Conservation (phyloP, 2,329 filamentous ascomycete genomes). For the Arthrobotrys pseudoclavata region DNA sequence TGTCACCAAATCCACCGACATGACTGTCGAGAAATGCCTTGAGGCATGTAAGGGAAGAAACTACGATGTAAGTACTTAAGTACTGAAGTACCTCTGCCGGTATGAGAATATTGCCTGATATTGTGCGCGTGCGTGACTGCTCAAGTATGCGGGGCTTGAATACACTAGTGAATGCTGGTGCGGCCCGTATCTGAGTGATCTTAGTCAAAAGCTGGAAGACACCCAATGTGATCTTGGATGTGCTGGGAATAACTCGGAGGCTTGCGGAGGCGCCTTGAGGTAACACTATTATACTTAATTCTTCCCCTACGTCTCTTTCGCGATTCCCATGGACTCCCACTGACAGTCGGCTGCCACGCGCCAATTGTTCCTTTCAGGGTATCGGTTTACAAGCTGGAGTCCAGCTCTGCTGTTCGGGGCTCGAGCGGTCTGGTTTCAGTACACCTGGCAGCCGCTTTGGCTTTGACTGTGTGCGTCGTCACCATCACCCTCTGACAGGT, state of each 20-base stretch:
- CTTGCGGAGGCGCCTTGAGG: slow-evolving; percentile 72
- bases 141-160: slow-evolving; percentile 70
- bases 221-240: slow-evolving; percentile 71
- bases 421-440: background rate
- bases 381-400: slow-evolving; percentile 40
- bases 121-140: background rate
- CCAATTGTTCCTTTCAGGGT: slow-evolving; percentile 14
- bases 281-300: background rate
- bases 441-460: background rate
- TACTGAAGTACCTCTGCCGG: background rate
- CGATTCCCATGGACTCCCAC: background rate
- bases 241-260: slow-evolving; percentile 70
- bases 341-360: background rate
- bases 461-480: background rate
- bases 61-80: slow-evolving; percentile 30
- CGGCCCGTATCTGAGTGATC: slow-evolving; percentile 69
- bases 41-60: slow-evolving; percentile 68
- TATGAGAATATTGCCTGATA: slow-evolving; percentile 1
- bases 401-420: background rate
- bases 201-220: slow-evolving; percentile 69
- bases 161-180: slow-evolving; percentile 76
- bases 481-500: background rate
- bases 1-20: slow-evolving; percentile 67
- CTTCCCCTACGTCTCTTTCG: background rate
- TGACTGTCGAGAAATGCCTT: slow-evolving; percentile 72